phyloP scores from a whole-genome alignment of 306 rosid species.

The Spatholobus suberectus region DNA sequence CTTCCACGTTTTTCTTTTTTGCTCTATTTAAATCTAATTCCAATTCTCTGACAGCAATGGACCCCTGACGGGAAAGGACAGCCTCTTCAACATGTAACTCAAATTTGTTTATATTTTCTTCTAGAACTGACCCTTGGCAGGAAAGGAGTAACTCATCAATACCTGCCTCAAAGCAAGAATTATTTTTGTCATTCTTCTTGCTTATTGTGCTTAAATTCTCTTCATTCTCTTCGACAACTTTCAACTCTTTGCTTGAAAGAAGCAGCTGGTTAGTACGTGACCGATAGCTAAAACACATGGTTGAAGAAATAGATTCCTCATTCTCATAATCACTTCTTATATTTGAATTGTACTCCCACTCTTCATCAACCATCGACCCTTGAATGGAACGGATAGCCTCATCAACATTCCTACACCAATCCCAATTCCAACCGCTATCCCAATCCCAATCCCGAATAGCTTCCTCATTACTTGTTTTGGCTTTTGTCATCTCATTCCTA shows the following conservation, averaged over 20 bases:
- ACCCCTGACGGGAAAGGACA: too few species aligned
- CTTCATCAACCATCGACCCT: background rate
- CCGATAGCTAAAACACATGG: slow-evolving; percentile 62
- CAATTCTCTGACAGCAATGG: too few species aligned
- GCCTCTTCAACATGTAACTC: too few species aligned
- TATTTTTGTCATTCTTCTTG: background rate
- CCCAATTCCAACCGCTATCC: slow-evolving; percentile 66
- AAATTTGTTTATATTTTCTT: too few species aligned
- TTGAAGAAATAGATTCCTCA: background rate
- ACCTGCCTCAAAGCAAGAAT: background rate
- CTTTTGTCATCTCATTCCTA: background rate
- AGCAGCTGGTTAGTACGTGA: slow-evolving; percentile 55
- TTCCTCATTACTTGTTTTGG: slow-evolving; percentile 30
- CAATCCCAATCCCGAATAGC: slow-evolving; percentile 58
- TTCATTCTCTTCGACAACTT: background rate
- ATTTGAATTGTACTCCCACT: background rate
- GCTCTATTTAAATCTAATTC: too few species aligned
- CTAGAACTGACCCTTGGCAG: too few species aligned
- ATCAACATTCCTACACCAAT: too few species aligned
- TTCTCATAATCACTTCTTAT: background rate
- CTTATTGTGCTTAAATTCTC: background rate
- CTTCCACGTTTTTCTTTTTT: too few species aligned
- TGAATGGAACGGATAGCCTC: slow-evolving; percentile 36
- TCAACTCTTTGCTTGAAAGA: slow-evolving; percentile 24
- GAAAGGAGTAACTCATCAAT: background rate